These are phyloP conservation scores for Penicillium janthinellum DNA, from an alignment of 2,329 filamentous ascomycete species.

Conservation along the genomic window DNA sequence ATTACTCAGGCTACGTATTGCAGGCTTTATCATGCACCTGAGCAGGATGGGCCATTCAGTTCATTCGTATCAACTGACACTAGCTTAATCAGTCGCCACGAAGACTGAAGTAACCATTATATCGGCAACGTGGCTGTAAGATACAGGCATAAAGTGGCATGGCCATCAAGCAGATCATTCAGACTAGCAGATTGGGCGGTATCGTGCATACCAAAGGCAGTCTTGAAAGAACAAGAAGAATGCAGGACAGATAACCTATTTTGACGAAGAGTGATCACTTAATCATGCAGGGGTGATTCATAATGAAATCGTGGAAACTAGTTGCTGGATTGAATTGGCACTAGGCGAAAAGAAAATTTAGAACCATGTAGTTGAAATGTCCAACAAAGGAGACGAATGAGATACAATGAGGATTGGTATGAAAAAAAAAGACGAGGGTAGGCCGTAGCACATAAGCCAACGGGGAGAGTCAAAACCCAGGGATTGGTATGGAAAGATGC, in stretches of 20 bases:
- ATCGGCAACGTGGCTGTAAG: too few relatives aligned
- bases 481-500: conserved; percentile 24
- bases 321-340: conserved; percentile 35
- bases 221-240: not conserved
- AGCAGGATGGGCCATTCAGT: too few relatives aligned
- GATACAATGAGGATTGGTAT: conserved; percentile 38
- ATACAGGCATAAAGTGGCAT: not conserved
- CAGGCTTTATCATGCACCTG: too few relatives aligned
- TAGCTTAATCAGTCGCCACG: not conserved
- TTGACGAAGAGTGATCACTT: not conserved
- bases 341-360: conserved; percentile 30
- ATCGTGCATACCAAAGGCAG: not conserved
- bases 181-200: not conserved
- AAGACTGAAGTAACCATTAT: not conserved
- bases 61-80: not conserved
- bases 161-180: not conserved
- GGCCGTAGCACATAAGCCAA: conserved; percentile 25
- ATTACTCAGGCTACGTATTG: too few relatives aligned
- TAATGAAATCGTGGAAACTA: conserved; percentile 24
- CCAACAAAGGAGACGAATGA: conserved; percentile 37
- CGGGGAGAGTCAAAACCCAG: conserved; percentile 19
- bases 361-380: conserved; percentile 33
- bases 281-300: not conserved
- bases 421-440: conserved; percentile 20
- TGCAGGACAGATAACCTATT: not conserved